Percentiles rank a stretch among this genome's conserved stretches.
Evolutionary conservation across 768 basidiomycete species (phyloP).

Genomic region (Suillus ampliporus): DNA sequence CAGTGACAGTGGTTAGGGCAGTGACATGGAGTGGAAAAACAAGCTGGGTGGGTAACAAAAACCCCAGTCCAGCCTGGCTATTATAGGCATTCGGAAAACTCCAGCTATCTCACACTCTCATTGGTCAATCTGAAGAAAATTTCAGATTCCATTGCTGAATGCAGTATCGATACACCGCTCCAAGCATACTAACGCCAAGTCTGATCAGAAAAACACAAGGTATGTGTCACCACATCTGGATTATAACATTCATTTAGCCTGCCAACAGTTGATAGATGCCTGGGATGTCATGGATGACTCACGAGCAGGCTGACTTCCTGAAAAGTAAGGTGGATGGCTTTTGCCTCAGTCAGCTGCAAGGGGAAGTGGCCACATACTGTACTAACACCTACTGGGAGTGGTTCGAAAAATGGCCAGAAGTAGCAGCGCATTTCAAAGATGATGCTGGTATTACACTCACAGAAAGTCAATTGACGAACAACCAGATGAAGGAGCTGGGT

Average conservation of each 20-base stretch:
- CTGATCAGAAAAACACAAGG: not conserved
- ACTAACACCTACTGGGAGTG: not conserved
- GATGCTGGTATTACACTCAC: not conserved
- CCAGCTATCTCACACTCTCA: not conserved
- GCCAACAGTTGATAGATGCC: not conserved
- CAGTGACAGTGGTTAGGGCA: not conserved
- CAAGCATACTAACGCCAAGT: not conserved
- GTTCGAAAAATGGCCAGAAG: not conserved
- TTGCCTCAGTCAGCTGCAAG: not conserved
- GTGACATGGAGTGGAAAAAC: not conserved
- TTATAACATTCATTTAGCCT: not conserved
- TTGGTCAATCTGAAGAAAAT: not conserved
- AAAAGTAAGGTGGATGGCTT: conserved; percentile 1
- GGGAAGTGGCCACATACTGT: not conserved
- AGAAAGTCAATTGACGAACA: not conserved
- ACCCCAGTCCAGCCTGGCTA: not conserved
- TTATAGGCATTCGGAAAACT: not conserved
- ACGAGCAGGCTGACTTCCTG: not conserved
- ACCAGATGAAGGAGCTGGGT: not conserved
- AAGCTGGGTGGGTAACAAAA: not conserved
- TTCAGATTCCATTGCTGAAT: not conserved
- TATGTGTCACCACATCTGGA: not conserved
- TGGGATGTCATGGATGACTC: not conserved
- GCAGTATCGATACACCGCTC: not conserved
- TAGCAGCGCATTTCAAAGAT: not conserved